Evolutionary conservation across 805 yeast species (phyloP).

Genomic region (Candida sanyiensis): DNA sequence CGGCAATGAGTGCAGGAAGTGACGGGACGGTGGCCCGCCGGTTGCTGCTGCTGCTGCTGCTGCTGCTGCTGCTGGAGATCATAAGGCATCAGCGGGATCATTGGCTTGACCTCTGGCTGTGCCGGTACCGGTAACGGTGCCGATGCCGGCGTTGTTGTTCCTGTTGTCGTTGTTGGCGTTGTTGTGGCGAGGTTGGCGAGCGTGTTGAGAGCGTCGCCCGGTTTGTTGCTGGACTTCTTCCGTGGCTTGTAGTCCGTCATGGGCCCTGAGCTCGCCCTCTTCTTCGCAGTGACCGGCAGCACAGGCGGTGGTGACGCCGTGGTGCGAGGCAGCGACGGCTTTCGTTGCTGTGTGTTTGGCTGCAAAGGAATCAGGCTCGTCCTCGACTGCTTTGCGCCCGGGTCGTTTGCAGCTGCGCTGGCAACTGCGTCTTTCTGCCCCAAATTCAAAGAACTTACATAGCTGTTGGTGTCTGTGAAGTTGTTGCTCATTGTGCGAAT

Average conservation of each 20-base stretch:
- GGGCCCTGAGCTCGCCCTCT: slow-evolving; percentile 9
- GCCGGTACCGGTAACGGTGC: not conserved
- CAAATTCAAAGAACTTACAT: slow-evolving; percentile 20
- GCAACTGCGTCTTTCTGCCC: not conserved
- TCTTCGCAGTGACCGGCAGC: slow-evolving; percentile 15
- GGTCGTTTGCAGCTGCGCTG: too few species aligned
- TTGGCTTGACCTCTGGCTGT: not conserved
- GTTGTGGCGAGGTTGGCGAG: slow-evolving; percentile 14
- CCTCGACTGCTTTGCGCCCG: too few species aligned
- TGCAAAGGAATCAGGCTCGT: slow-evolving; percentile 9
- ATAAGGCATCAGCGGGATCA: not conserved
- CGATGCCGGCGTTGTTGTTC: not conserved
- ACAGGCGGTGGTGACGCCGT: slow-evolving; percentile 6
- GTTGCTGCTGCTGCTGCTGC: slow-evolving; percentile 13
- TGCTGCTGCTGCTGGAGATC: not conserved
- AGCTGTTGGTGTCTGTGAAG: slow-evolving; percentile 27
- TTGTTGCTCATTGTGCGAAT: slow-evolving; percentile 23
- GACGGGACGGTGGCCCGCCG: slow-evolving; percentile 73
- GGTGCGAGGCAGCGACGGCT: slow-evolving; percentile 2
- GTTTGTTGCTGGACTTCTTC: slow-evolving; percentile 2
- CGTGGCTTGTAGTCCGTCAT: slow-evolving; percentile 1
- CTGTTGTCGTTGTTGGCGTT: not conserved
- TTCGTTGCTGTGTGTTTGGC: slow-evolving; percentile 3
- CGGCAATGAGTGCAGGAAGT: slow-evolving; percentile 93
- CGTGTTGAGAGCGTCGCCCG: slow-evolving; percentile 6